Base-by-base conservation (phyloP, 192 early-diverging fungal genomes). In the Coemansia sp. region DNA sequence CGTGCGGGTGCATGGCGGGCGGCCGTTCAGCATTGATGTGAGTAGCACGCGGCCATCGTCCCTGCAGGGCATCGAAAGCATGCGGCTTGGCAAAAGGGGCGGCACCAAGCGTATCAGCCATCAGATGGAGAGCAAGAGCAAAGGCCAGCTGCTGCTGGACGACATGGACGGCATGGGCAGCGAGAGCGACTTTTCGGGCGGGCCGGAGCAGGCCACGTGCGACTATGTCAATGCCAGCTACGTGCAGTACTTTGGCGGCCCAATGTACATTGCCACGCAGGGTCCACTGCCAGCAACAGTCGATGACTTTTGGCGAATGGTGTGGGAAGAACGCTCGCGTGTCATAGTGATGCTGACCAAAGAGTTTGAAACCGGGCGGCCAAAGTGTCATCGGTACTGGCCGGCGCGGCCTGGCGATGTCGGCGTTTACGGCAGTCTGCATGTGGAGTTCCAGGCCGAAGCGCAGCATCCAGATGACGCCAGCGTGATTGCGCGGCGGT, bases 301-400 rank as follows among this genome's bases (percentile, higher is more conserved):
- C 22, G 60, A 74, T 24, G 93, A 92, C 58, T 97, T 98, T 72
- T 98, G 96, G 96, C 82, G 83, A 65, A 94, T 96, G 93, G 79
- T 92, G 4, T 85, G 86, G 83, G 92, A 98, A 67, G 88, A 95
- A 38, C 64, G 83, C 29, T 69, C 82, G 3, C 64, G 75, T 2
- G 87, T 98, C 6, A 87, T 98, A 61, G 93, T 96, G 2, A 94
- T 94, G 87, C 76, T 98, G 62, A 95, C 95, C 5, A 72, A 77
- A 8, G 92, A 93, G 76, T 87, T 91, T 38, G 89, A 93, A 65
- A 81, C 82, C 45, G 84, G 89, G 4, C 75, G 85, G 29, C 62
- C 79, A 7, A 97, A 97, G 67, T 96, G 92, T 59, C 85, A 89
- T 58, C 85, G 85, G 19, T 98, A 97, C 69, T 97, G 96, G 94